These are phyloP conservation scores for Berkeleyomyces basicola DNA, from an alignment of 2,329 filamentous ascomycete species.

Conservation along the genomic window DNA sequence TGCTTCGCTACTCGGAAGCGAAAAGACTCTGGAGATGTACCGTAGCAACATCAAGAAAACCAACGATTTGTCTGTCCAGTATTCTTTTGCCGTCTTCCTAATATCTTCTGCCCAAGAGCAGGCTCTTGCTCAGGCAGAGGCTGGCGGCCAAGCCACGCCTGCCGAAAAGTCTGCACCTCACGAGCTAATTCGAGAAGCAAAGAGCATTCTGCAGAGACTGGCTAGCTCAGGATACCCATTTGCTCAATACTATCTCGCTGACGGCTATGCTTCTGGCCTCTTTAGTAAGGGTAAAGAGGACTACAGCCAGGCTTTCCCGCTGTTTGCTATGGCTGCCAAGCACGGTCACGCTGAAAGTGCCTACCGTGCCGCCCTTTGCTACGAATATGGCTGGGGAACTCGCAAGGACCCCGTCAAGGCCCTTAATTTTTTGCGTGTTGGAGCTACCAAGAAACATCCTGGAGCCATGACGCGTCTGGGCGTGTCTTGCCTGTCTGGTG, in stretches of 20 bases:
- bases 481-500: conserved; percentile 74
- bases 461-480: conserved; percentile 88
- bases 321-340: conserved; percentile 87
- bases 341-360: conserved; percentile 94
- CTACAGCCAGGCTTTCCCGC: conserved; percentile 75
- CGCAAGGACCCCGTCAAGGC: conserved; percentile 81
- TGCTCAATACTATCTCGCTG: conserved; percentile 91
- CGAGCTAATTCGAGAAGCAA: conserved; percentile 70
- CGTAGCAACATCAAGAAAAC: conserved; percentile 94
- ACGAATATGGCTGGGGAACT: conserved; percentile 96
- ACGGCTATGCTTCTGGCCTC: conserved; percentile 83
- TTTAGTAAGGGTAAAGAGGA: conserved; percentile 93
- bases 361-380: conserved; percentile 84
- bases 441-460: conserved; percentile 85
- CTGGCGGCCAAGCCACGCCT: conserved; percentile 19
- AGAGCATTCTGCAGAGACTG: conserved; percentile 71
- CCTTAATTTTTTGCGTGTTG: conserved; percentile 78
- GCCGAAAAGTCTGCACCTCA: conserved; percentile 36
- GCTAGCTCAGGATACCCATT: conserved; percentile 85
- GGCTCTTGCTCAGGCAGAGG: conserved; percentile 36
- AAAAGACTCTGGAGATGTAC: conserved; percentile 97
- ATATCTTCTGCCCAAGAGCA: conserved; percentile 76
- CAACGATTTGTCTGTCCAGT: conserved; percentile 75
- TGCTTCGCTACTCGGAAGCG: conserved; percentile 75
- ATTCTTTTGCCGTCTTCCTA: conserved; percentile 91